These are phyloP conservation scores for Colletotrichum sp. DNA, from an alignment of 2,329 filamentous ascomycete genomes.

Conservation along the genomic window DNA sequence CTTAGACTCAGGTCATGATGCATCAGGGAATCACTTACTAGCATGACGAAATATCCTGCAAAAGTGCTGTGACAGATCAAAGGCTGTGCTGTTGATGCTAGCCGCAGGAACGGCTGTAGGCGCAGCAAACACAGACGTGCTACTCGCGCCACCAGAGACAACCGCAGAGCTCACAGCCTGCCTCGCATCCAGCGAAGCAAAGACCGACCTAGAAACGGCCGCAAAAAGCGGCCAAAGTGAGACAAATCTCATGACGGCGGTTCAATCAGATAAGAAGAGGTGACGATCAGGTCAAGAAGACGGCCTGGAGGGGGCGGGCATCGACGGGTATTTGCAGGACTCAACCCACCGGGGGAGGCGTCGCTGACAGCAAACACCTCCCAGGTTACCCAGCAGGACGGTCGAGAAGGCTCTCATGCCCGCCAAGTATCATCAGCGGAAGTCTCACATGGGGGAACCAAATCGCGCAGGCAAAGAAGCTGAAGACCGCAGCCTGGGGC, in stretches of 20 bases:
- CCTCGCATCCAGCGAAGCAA: not conserved
- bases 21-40: not conserved
- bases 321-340: slow-evolving; percentile 9
- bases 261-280: not conserved
- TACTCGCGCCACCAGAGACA: not conserved
- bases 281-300: not conserved
- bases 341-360: not conserved
- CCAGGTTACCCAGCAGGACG: not conserved
- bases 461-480: not conserved
- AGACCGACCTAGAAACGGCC: not conserved
- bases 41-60: slow-evolving; percentile 7
- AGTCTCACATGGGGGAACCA: not conserved
- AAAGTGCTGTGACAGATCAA: slow-evolving; percentile 4
- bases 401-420: not conserved
- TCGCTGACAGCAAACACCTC: not conserved
- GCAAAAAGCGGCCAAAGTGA: not conserved
- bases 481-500: not conserved
- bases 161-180: not conserved
- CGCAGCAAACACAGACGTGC: slow-evolving; percentile 1
- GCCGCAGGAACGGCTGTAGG: slow-evolving; percentile 6
- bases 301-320: not conserved
- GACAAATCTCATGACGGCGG: not conserved
- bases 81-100: not conserved
- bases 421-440: not conserved
- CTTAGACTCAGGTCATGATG: not conserved